phyloP scores from a whole-genome alignment of 495 filamentous ascomycete species.

The Pyronema omphalodes region DNA sequence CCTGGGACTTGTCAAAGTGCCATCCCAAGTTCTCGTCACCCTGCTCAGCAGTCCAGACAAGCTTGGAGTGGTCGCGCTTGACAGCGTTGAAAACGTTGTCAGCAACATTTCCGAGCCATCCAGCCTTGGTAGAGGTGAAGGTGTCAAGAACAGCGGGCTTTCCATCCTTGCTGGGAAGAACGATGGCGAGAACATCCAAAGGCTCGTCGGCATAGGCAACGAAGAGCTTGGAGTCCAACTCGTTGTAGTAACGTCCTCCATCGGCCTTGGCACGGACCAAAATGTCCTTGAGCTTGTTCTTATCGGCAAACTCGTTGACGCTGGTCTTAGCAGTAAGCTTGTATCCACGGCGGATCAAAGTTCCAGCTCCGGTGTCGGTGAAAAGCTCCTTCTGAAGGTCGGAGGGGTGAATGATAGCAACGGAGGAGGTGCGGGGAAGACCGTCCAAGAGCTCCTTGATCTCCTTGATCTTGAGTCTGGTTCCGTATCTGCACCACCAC shows the following conservation, averaged over 20 bases:
- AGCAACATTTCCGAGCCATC: constrained; percentile 90
- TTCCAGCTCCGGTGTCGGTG: constrained; percentile 89
- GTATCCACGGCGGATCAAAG: constrained; percentile 80
- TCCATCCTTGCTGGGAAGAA: constrained; percentile 46
- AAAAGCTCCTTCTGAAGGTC: constrained; percentile 93
- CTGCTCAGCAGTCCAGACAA: constrained; percentile 93
- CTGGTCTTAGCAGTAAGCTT: constrained; percentile 62
- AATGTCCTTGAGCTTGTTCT: constrained; percentile 59
- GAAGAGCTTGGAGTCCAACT: constrained; percentile 32
- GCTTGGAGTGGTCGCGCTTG: constrained; percentile 77
- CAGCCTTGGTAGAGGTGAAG: constrained; percentile 85
- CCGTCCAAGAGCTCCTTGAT: constrained; percentile 83
- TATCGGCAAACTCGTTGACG: constrained; percentile 61
- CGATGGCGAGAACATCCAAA: constrained; percentile 92
- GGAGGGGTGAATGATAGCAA: constrained; percentile 90
- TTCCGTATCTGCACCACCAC: constrained; percentile 91
- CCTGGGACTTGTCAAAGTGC: constrained; percentile 97
- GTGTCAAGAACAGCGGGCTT: constrained; percentile 65
- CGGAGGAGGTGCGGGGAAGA: constrained; percentile 78
- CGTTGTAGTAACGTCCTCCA: constrained; percentile 11
- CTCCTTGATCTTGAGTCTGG: constrained; percentile 94
- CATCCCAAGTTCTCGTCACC: constrained; percentile 95
- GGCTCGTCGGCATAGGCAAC: constrained; percentile 89
- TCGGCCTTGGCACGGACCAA: constrained; percentile 47
- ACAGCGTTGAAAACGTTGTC: constrained; percentile 91